phyloP scores from a whole-genome alignment of 768 basidiomycete species.

The Mycena latifolia region DNA sequence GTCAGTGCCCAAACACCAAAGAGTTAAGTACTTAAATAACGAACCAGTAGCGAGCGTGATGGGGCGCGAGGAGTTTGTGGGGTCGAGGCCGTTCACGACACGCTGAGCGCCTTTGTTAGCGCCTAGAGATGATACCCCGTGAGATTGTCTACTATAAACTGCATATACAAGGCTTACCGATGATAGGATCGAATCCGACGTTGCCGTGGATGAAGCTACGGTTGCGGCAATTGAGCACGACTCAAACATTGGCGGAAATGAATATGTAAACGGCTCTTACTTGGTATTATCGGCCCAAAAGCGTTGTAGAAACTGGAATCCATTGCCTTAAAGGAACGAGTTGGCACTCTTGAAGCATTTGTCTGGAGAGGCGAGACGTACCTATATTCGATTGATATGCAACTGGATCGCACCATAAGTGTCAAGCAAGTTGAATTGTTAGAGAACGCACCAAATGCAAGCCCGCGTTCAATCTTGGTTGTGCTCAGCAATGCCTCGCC shows the following conservation, averaged over 20 bases:
- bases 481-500: conserved; percentile 6
- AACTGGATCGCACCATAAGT: neutral
- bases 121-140: neutral
- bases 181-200: conserved; percentile 24
- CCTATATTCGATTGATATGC: conserved; percentile 9
- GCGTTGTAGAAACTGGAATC: conserved; percentile 23
- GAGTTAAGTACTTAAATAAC: too few species aligned
- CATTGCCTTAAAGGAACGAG: too few species aligned
- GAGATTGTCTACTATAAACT: neutral
- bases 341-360: too few species aligned
- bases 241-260: neutral
- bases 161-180: conserved; percentile 2
- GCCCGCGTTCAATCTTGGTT: conserved; percentile 11
- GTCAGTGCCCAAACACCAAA: too few species aligned
- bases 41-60: conserved; percentile 24
- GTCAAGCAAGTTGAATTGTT: neutral
- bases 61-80: neutral
- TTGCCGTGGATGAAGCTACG: neutral
- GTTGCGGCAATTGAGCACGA: neutral
- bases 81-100: conserved; percentile 24
- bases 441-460: conserved; percentile 5
- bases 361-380: too few species aligned
- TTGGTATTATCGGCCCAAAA: conserved; percentile 13
- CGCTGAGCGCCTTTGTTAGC: conserved; percentile 6
- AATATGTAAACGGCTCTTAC: neutral